Base-by-base conservation (phyloP, 345 rosid species). In the Psidium guajava region DNA sequence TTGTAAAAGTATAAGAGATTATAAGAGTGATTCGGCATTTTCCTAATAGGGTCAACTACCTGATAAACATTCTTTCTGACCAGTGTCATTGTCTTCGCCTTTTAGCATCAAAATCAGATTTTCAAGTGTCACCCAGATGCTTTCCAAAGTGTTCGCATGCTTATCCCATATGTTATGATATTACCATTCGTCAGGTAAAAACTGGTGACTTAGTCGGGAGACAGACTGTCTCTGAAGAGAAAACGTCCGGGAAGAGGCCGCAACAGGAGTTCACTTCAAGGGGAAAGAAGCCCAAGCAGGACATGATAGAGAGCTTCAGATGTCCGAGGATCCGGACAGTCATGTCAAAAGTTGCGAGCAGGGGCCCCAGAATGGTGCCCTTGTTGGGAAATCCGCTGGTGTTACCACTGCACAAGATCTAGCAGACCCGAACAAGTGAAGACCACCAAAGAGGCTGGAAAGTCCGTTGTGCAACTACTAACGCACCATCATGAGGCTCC, bases 141-240 rank as follows among this genome's bases (percentile, higher is more conserved):
- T 11, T 5, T 69, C 77, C 77, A 69, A 36, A 69, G 47, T 3
- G 25, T 69, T 36, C 1, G 25, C 25, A 18, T 36, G 36, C 77
- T 69, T 36, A 53, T 36, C 80, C 40, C 80, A 32, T 15, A 64
- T 61, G 11, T n/a, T 9, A 44, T 61, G 32, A n/a, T 12, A 25
- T 28, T 85, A 82, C 82, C 56, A 36, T 84, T 59, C 50, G n/a
- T 24, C 81, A 94, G 95, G 91, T 91, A 57, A 87, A 88, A 83
- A 91, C 88, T 13, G 84, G 84, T n/a, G 89, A 89, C 86, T 77
- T 88, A 20, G 69, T 83, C 0, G 88, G 40, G 85, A 53, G 53
- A 27, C 77, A 89, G 49, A 21, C 88, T 27, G 83, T 90, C 49
- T 1, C 86, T 15, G 83, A 85, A 61, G 89, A 85, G 12, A 74